A percentile compares a stretch with the other conserved stretches of the same genome.
Evolutionary conservation across 306 rosid species (phyloP).

Genomic region (Glycine tomentella): DNA sequence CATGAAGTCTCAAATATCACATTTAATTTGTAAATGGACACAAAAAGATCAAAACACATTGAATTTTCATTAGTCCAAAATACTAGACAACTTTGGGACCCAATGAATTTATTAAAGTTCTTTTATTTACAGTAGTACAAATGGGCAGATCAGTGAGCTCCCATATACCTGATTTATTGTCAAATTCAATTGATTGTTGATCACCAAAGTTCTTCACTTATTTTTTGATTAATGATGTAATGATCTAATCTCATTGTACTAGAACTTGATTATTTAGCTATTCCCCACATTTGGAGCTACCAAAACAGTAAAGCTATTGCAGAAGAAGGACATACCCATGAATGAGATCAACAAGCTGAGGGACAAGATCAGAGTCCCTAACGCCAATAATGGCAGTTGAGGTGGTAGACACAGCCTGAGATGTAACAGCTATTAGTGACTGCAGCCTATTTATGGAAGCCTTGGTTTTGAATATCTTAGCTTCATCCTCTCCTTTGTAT

Average conservation of each 20-base stretch:
- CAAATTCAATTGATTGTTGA: constrained; percentile 16
- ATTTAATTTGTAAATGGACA: constrained; percentile 34
- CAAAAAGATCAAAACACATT: constrained; percentile 14
- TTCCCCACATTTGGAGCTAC: constrained; percentile 16
- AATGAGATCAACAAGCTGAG: constrained; percentile 92
- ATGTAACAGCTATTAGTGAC: constrained; percentile 85
- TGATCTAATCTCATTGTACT: constrained; percentile 4
- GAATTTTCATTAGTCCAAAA: constrained; percentile 7
- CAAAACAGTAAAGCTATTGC: constrained; percentile 33
- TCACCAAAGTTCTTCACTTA: background rate
- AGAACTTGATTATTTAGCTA: constrained; percentile 28
- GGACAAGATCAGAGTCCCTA: constrained; percentile 91
- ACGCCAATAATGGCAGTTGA: constrained; percentile 79
- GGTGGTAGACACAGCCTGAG: constrained; percentile 97
- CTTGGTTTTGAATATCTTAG: constrained; percentile 91
- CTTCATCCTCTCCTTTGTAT: constrained; percentile 90
- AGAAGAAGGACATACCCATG: constrained; percentile 72
- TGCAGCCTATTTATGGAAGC: constrained; percentile 83
- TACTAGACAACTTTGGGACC: constrained; percentile 22
- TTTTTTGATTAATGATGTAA: constrained; percentile 12
- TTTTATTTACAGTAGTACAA: constrained; percentile 18
- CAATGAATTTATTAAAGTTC: constrained; percentile 30
- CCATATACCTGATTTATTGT: background rate
- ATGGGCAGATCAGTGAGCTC: background rate
- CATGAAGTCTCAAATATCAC: constrained; percentile 39